Evolutionary conservation across 1,139 yeast species (phyloP), one percentile per base, ranked within the genome.

Genomic region (Groenewaldozyma sp.): DNA sequence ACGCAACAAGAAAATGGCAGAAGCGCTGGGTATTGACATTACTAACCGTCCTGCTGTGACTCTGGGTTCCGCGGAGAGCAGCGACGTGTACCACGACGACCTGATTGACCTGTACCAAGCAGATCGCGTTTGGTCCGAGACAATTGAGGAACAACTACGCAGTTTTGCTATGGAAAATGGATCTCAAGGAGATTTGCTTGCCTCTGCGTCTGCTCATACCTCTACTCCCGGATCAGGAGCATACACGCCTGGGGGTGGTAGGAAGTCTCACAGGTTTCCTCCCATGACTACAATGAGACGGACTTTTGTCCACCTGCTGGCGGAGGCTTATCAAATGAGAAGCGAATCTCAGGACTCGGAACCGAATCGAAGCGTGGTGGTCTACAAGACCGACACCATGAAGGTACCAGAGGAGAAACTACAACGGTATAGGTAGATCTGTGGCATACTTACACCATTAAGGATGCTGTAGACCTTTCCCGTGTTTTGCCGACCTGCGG

Each of bases 331-430:
- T 55, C 66, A 70, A 6, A 54, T 86, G 13, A 76, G 74, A 51
- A 68, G 82, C 0, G 87, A 82, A 52, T 74, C 91, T 1, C 88
- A 82, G 50, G 95, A 84, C 56, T 73, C 73, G 2, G 95, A 84
- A 48, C 95, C 95, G 0, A 69, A 75, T 42, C 62, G 95, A 47
- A 74, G 80, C 11, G 88, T 84, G 0, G 79, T 74, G 45, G 67
- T 86, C 19, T 38, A 46, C 35, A 40, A 47, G 17, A 45, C 52
- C 0, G 41, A 36, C n/a, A 37, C 36, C 10, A 41, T 44, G 1
- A 35, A 21, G 5, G 37, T 42, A n/a, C 56, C 56, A 2, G 38
- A 41, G 4, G 50, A 52, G 19, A 42, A 47, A 3, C 42, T 52
- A 18, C 36, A 24, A 18, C 18, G 11, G n/a, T 22, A 22, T 11